Evolutionary conservation across 768 basidiomycete genomes (phyloP).

Genomic region (Auricularia auricula-judae): DNA sequence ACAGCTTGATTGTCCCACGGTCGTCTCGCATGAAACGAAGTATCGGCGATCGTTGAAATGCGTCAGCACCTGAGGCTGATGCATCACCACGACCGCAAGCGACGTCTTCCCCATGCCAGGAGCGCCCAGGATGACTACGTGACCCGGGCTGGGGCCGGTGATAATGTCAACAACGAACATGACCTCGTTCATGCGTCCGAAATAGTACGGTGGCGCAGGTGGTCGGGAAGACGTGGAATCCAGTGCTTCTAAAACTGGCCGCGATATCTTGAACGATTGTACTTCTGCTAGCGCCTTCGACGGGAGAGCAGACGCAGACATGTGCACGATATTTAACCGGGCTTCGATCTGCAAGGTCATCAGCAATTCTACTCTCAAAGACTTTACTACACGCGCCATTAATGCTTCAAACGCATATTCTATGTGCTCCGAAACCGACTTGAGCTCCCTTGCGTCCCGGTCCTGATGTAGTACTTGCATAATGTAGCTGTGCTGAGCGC

Average conservation of each 20-base stretch:
- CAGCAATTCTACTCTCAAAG: neutral
- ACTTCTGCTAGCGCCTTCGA: neutral
- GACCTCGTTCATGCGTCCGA: neutral
- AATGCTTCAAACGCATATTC: neutral
- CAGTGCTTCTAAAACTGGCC: no score
- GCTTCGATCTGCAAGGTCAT: neutral
- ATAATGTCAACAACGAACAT: neutral
- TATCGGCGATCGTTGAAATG: constrained; percentile 16
- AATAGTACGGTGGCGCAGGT: neutral
- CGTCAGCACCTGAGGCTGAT: constrained; percentile 13
- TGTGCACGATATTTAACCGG: neutral
- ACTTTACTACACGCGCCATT: neutral
- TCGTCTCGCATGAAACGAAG: constrained; percentile 24
- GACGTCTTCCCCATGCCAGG: constrained; percentile 33
- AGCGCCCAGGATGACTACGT: constrained; percentile 12
- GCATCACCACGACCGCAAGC: constrained; percentile 22
- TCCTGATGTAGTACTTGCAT: neutral
- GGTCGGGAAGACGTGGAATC: neutral
- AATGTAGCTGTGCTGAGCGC: neutral
- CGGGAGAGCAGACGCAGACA: neutral
- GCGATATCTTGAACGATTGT: neutral
- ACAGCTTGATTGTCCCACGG: neutral
- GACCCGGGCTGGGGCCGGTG: neutral
- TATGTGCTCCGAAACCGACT: neutral
- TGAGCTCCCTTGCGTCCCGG: neutral